These are phyloP conservation scores for Pichia sp. DNA, from an alignment of 1,139 yeast genomes.

Conservation along the genomic window DNA sequence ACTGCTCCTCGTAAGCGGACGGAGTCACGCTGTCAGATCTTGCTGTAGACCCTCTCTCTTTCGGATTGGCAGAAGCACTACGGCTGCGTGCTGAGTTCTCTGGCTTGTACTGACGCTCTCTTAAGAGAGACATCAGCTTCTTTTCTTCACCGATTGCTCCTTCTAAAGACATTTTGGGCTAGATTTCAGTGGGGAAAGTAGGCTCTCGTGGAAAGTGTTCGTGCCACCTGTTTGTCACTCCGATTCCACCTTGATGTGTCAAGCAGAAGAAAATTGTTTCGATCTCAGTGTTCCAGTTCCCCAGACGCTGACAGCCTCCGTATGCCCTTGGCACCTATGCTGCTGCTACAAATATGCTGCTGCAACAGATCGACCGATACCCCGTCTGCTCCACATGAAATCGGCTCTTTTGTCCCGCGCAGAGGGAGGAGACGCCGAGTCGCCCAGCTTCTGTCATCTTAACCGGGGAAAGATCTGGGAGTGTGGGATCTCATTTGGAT, in stretches of 20 bases:
- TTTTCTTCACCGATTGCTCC: conserved; percentile 46
- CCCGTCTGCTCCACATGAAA: background rate
- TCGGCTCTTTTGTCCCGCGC: background rate
- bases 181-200: background rate
- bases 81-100: conserved; percentile 14
- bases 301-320: no score
- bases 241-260: no score
- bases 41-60: conserved; percentile 8
- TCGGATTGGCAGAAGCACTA: conserved; percentile 12
- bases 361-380: background rate
- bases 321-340: background rate
- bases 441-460: background rate
- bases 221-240: no score
- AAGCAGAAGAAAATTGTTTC: no score
- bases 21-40: conserved; percentile 26
- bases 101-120: conserved; percentile 30
- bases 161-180: conserved; percentile 39
- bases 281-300: no score
- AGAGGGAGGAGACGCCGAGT: background rate
- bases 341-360: background rate
- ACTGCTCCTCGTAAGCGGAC: conserved; percentile 26
- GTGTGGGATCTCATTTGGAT: no score
- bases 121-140: conserved; percentile 35
- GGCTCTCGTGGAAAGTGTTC: no score
- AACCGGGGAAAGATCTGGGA: no score